Percentiles rank a stretch among this genome's conserved stretches.
Evolutionary conservation across 2,329 filamentous ascomycete genomes (phyloP).

Genomic region (Colletotrichum sp.): DNA sequence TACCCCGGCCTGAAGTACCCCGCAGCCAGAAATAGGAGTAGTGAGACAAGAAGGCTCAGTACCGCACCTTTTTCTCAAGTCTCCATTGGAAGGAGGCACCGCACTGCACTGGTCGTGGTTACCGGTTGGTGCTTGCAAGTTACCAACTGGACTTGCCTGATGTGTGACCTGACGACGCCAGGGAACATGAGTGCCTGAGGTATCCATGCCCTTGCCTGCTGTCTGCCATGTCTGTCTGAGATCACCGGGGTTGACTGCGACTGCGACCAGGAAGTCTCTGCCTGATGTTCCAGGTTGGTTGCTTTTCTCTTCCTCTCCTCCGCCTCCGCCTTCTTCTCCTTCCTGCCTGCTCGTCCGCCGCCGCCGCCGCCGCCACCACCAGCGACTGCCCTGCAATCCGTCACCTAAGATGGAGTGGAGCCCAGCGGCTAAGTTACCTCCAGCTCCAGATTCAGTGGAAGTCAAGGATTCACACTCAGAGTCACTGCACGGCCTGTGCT

Average conservation of each 20-base stretch:
- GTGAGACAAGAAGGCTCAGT: not conserved
- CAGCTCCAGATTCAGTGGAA: not conserved
- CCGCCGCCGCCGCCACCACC: not conserved
- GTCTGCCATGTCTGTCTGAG: not conserved
- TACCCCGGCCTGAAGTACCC: accelerated
- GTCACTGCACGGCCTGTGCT: not conserved
- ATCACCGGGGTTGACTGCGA: not conserved
- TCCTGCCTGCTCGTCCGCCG: not conserved
- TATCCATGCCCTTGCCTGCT: not conserved
- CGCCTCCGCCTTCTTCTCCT: not conserved
- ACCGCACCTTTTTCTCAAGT: not conserved
- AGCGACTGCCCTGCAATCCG: not conserved
- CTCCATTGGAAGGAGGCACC: not conserved
- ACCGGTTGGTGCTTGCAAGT: not conserved
- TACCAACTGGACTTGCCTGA: not conserved
- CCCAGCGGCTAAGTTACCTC: not conserved
- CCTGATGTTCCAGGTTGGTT: not conserved
- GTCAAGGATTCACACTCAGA: not conserved
- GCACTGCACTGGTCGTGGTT: not conserved
- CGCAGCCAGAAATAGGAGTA: not conserved
- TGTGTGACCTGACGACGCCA: not conserved
- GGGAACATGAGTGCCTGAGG: not conserved
- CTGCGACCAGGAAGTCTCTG: not conserved
- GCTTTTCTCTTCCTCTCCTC: not conserved
- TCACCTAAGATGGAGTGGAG: not conserved